These are phyloP conservation scores for Geranomyces michiganensis DNA, from an alignment of 192 early-diverging fungal genomes.

Conservation along the genomic window DNA sequence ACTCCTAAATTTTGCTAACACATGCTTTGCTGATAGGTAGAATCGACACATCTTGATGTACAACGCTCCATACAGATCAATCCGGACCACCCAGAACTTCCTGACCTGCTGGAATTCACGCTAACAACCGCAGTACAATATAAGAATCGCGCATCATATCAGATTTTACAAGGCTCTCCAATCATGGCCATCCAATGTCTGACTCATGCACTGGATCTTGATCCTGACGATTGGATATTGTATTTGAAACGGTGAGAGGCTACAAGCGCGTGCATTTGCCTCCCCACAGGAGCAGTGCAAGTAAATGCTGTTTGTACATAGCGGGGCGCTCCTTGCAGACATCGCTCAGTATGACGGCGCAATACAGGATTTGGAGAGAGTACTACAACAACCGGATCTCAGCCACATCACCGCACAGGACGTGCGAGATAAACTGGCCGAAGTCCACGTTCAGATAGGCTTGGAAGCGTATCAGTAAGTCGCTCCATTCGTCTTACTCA, in stretches of 20 bases:
- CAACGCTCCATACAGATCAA: slow-evolving; percentile 30
- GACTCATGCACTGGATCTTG: slow-evolving; percentile 55
- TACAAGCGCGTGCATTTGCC: too few relatives aligned
- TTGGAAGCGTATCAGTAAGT: slow-evolving; percentile 39
- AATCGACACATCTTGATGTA: slow-evolving; percentile 48
- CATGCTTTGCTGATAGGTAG: slow-evolving; percentile 7
- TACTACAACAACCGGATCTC: slow-evolving; percentile 25
- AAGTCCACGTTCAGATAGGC: slow-evolving; percentile 50
- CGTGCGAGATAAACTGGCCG: slow-evolving; percentile 41
- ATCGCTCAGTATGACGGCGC: slow-evolving; percentile 49
- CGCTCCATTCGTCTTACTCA: not conserved
- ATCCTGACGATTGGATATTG: slow-evolving; percentile 48
- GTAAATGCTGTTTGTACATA: not conserved
- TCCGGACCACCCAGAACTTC: slow-evolving; percentile 47
- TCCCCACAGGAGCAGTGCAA: too few relatives aligned
- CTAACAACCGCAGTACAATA: slow-evolving; percentile 41
- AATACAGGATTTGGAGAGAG: slow-evolving; percentile 46
- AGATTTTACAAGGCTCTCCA: slow-evolving; percentile 45
- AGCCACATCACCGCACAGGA: slow-evolving; percentile 40
- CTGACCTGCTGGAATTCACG: slow-evolving; percentile 37
- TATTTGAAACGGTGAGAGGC: slow-evolving; percentile 41
- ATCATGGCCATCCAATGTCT: slow-evolving; percentile 45
- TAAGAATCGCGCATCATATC: slow-evolving; percentile 53
- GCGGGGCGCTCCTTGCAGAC: slow-evolving; percentile 51
- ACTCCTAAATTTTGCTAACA: not conserved